Conservation (phyloP, 495 filamentous ascomycete genomes). For the Penicillium goetzii region DNA sequence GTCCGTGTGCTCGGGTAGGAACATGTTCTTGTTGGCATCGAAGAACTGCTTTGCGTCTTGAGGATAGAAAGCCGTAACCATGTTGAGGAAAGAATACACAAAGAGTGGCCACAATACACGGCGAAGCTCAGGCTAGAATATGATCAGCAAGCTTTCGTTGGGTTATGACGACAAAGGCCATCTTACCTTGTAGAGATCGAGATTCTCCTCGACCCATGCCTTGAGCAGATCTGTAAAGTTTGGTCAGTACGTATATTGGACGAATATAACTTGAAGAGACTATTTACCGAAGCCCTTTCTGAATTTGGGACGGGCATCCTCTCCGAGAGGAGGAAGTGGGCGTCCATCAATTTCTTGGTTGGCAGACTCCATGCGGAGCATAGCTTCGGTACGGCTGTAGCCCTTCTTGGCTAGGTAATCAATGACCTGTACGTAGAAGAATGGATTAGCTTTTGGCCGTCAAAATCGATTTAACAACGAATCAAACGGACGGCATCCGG, state of each 20-base stretch:
- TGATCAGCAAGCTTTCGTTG: constrained; percentile 31
- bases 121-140: constrained; percentile 73
- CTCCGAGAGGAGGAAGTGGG: constrained; percentile 66
- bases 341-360: constrained; percentile 76
- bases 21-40: constrained; percentile 63
- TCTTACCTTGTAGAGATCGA: constrained; percentile 87
- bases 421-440: constrained; percentile 66
- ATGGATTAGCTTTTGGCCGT: neutral
- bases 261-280: neutral
- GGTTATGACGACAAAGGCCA: neutral
- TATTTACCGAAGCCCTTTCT: constrained; percentile 66
- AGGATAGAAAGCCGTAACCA: constrained; percentile 72
- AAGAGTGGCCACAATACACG: constrained; percentile 91
- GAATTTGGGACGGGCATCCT: constrained; percentile 76
- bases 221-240: constrained; percentile 63
- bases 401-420: constrained; percentile 97
- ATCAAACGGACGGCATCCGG: constrained; percentile 8
- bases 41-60: constrained; percentile 75
- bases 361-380: constrained; percentile 88
- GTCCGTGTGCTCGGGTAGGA: constrained; percentile 74
- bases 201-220: constrained; percentile 82
- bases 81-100: constrained; percentile 85
- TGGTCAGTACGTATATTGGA: constrained; percentile 1
- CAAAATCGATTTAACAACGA: neutral
- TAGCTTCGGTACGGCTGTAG: constrained; percentile 89